Evolutionary conservation across 768 basidiomycete species (phyloP).

Genomic region (Trametes villosa): DNA sequence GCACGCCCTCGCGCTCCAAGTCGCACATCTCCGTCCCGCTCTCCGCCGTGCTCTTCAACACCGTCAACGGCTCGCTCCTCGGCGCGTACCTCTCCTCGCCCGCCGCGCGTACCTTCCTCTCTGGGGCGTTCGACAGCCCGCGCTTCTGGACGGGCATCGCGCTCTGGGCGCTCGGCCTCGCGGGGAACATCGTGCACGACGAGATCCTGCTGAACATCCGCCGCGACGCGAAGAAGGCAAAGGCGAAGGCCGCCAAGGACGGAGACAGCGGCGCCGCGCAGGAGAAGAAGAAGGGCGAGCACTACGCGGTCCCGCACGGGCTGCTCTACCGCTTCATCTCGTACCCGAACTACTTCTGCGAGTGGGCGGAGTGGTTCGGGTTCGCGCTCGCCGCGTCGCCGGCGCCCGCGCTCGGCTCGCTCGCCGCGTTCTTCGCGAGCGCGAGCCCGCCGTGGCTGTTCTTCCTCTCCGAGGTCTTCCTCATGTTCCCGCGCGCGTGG

Average conservation of each 20-base stretch:
- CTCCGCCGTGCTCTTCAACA: conserved; percentile 65
- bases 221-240: conserved; percentile 53
- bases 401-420: conserved; percentile 38
- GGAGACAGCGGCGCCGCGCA: conserved; percentile 38
- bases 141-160: conserved; percentile 65
- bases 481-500: conserved; percentile 84
- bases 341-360: conserved; percentile 93
- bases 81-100: conserved; percentile 72
- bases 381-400: conserved; percentile 80
- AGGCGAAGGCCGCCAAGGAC: conserved; percentile 32
- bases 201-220: conserved; percentile 87
- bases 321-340: conserved; percentile 78
- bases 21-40: conserved; percentile 70
- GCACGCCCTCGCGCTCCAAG: conserved; percentile 79
- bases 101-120: conserved; percentile 49
- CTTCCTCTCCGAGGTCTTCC: conserved; percentile 65
- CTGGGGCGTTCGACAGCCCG: conserved; percentile 37
- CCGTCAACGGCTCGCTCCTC: conserved; percentile 70
- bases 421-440: conserved; percentile 41
- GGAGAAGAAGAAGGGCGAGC: conserved; percentile 42
- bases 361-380: conserved; percentile 94
- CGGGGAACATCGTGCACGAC: conserved; percentile 86
- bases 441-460: conserved; percentile 83
- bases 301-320: conserved; percentile 84
- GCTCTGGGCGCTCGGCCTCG: conserved; percentile 74